Evolutionary conservation across 371 early-diverging fungal species (phyloP), one percentile per base, ranked within the genome.

Genomic region (Haplosporangium sp.): DNA sequence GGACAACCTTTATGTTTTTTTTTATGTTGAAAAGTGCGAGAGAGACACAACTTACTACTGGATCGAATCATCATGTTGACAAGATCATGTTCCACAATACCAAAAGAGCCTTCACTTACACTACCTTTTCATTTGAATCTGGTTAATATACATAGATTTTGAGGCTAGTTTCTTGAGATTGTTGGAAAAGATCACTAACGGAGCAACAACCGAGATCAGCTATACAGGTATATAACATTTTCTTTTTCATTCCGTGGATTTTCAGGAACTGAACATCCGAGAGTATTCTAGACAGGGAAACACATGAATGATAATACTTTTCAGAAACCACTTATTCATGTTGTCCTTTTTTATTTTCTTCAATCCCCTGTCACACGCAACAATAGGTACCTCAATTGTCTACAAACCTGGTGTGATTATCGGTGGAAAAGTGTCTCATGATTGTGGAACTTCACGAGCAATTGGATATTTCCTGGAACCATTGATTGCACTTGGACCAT

Each of bases 391-490:
- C 10, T 88, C 93, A 39, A 87, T 98, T 34, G 74, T 92, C 7
- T 95, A 94, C 74, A 89, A 91, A 67, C 99, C 99, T 0, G 99
- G 99, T 20, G 89, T 94, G 60, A 93, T 98, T 71, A 87, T 86
- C 39, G 98, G 97, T 66, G 99, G 99, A 37, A 91, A 89, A 62
- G 84, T 98, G 27, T 83, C 86, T 57, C 95, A 96, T 82, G 97
- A 95, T 63, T 96, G 97, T 78, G 91, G 90, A 17, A 87, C 85
- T 7, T 34, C 83, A 37, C 86, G 98, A 34, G 91, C 93, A 17
- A 91, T 98, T 47, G 96, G 95, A 39, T 98, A 99, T 83, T 99
- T 92, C 74, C 85, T 98, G 38, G 97, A 97, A 74, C 93, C 95
- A 2, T 76, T 99, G 71, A 88, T 97, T 62, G 93, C 94, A 4